These are phyloP conservation scores for Isatis lusitanica DNA, from an alignment of 441 rosid species.

Conservation along the genomic window DNA sequence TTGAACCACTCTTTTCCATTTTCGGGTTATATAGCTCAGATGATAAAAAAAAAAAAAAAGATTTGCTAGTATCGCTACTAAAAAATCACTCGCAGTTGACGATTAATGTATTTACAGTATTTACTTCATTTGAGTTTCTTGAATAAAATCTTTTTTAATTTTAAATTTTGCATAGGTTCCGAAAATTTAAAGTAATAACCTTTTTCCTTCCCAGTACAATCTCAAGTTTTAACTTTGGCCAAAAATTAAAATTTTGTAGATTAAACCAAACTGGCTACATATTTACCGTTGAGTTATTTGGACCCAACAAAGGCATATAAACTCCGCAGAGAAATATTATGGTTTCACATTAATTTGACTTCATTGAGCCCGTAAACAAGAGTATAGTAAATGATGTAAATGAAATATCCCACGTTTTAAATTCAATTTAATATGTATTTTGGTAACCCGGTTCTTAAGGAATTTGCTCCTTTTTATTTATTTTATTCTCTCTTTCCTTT, in stretches of 20 bases:
- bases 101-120: neutral
- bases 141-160: neutral
- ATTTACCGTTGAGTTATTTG: neutral
- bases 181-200: no score
- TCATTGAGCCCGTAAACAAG: neutral
- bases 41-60: neutral
- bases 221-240: neutral
- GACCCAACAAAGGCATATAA: neutral
- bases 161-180: neutral
- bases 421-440: neutral
- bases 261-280: neutral
- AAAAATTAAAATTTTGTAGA: neutral
- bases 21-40: neutral
- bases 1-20: slow-evolving; percentile 9
- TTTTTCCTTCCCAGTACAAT: neutral
- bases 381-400: slow-evolving; percentile 7
- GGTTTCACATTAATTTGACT: slow-evolving; percentile 4
- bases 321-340: neutral
- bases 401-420: slow-evolving; percentile 14
- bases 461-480: neutral
- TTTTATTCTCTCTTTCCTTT: neutral
- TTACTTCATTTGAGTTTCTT: neutral
- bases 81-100: neutral
- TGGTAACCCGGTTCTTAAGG: slow-evolving; percentile 22
- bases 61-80: no score